Evolutionary conservation across 441 rosid species (phyloP).

Genomic region (Erodium moschatum): DNA sequence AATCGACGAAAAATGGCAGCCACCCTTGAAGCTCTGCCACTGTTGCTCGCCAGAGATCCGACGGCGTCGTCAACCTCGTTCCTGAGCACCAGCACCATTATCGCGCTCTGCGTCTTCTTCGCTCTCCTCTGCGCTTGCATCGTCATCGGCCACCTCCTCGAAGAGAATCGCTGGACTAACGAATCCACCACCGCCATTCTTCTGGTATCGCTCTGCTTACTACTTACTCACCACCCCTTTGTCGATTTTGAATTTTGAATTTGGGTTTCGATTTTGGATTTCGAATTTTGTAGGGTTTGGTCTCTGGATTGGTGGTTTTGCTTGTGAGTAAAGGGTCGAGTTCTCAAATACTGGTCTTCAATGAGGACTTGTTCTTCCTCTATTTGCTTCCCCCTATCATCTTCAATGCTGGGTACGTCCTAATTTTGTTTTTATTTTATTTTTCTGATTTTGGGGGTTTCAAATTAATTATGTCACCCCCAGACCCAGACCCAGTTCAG

Average conservation of each 20-base stretch:
- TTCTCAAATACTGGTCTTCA: slow-evolving; percentile 33
- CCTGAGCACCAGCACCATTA: slow-evolving; percentile 32
- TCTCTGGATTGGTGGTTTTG: slow-evolving; percentile 46
- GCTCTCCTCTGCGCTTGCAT: slow-evolving; percentile 55
- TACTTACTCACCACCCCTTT: too few species aligned
- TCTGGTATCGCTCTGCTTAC: slow-evolving; percentile 27
- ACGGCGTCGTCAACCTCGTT: slow-evolving; percentile 28
- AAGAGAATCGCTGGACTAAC: slow-evolving; percentile 65
- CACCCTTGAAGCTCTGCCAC: too few species aligned
- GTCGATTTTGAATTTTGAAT: not conserved
- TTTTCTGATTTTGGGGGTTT: not conserved
- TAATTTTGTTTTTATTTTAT: not conserved
- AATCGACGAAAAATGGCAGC: not conserved
- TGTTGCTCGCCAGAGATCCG: not conserved
- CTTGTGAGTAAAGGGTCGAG: slow-evolving; percentile 27
- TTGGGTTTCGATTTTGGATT: not conserved
- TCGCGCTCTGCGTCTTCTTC: slow-evolving; percentile 51
- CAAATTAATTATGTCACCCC: too few species aligned
- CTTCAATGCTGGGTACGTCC: slow-evolving; percentile 56
- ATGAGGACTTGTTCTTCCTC: slow-evolving; percentile 62
- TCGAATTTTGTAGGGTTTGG: slow-evolving; percentile 37
- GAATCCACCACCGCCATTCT: slow-evolving; percentile 53
- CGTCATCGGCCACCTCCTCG: slow-evolving; percentile 54
- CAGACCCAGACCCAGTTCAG: not conserved
- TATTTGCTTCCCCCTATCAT: slow-evolving; percentile 63